Conservation (phyloP, 345 rosid species). For the Syzygium aromaticum region DNA sequence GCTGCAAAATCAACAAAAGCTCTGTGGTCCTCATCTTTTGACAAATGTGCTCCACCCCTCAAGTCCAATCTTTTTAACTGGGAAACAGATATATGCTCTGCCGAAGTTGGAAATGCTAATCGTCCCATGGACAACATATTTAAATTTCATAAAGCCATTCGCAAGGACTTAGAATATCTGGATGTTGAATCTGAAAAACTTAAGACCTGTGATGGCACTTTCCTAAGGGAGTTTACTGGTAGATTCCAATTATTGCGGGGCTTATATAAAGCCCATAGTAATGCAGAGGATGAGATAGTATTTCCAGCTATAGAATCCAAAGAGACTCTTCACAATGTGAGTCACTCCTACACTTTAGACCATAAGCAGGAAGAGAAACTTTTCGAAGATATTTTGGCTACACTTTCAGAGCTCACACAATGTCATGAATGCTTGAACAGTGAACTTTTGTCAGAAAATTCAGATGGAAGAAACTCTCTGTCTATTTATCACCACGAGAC, state of each 20-base stretch:
- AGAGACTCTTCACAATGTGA: conserved; percentile 90
- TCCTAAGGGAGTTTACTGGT: conserved; percentile 69
- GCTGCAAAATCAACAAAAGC: conserved; percentile 36
- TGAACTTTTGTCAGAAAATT: conserved; percentile 4
- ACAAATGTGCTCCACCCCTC: conserved; percentile 62
- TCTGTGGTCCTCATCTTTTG: conserved; percentile 58
- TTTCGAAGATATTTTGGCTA: conserved; percentile 69
- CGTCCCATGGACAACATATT: conserved; percentile 86
- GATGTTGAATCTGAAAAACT: conserved; percentile 88
- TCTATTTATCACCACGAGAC: background rate
- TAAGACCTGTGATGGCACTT: conserved; percentile 50
- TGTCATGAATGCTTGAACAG: conserved; percentile 41
- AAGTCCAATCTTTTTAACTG: conserved; percentile 79
- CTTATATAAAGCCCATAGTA: conserved; percentile 85
- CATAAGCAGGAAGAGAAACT: conserved; percentile 88
- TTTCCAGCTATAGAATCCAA: conserved; percentile 87
- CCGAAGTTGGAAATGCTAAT: conserved; percentile 27
- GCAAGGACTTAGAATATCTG: conserved; percentile 84
- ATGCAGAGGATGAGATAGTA: conserved; percentile 96
- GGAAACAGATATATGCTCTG: conserved; percentile 54
- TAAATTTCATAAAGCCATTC: conserved; percentile 85
- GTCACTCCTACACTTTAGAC: conserved; percentile 86
- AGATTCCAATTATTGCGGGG: conserved; percentile 88
- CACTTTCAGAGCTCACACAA: conserved; percentile 57
- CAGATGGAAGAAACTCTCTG: conserved; percentile 14